A percentile compares a stretch with the other conserved stretches of the same genome.
phyloP scores from a whole-genome alignment of 139 green algal genomes.

The Chlamydomonas applanata region DNA sequence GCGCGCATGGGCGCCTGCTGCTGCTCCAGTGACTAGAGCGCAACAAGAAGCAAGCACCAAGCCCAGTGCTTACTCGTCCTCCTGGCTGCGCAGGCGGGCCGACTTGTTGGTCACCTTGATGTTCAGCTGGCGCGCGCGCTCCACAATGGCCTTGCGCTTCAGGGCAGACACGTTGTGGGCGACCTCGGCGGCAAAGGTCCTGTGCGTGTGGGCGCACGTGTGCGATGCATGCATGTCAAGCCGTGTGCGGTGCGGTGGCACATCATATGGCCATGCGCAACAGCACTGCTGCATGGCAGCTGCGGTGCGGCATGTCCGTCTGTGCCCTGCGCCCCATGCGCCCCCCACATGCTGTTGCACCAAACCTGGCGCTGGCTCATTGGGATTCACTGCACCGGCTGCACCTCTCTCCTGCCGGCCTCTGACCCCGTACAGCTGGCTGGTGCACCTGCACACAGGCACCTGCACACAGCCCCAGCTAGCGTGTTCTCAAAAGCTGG shows the following conservation, averaged over 20 bases:
- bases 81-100: constrained; percentile 89
- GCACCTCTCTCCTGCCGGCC: no score
- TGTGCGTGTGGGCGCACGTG: no score
- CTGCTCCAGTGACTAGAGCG: no score
- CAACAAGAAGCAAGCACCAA: no score
- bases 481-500: no score
- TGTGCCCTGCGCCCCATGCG: no score
- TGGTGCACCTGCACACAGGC: no score
- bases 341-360: not conserved
- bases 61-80: constrained; percentile 84
- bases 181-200: constrained; percentile 87
- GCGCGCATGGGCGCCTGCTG: no score
- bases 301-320: no score
- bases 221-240: not conserved
- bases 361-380: not conserved
- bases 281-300: not conserved
- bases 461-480: no score
- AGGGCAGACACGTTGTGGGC: constrained; percentile 92
- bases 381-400: no score
- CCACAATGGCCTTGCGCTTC: constrained; percentile 96
- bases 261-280: not conserved
- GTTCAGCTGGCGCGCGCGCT: constrained; percentile 93
- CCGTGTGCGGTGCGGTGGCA: not conserved
- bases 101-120: constrained; percentile 86
- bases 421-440: no score